These are phyloP conservation scores for Sugiyamaella chiloensis DNA, from an alignment of 805 yeast genomes.

Conservation along the genomic window DNA sequence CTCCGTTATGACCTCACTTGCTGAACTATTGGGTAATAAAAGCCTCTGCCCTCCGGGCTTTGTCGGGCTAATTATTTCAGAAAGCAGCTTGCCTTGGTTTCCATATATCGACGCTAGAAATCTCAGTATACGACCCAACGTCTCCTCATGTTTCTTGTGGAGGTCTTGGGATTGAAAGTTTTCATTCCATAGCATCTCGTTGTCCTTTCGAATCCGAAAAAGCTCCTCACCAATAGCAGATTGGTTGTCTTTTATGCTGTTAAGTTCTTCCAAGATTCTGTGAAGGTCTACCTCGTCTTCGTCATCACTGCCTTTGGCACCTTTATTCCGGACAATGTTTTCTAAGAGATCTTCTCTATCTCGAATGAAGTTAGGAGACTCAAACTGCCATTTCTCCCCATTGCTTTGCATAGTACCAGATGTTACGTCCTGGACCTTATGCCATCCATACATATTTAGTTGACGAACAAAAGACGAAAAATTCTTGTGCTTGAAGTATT, in stretches of 20 bases:
- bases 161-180: constrained; percentile 78
- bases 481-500: constrained; percentile 91
- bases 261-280: constrained; percentile 65
- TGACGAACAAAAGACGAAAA: constrained; percentile 96
- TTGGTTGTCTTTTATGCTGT: constrained; percentile 73
- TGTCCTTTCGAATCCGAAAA: constrained; percentile 77
- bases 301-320: constrained; percentile 43
- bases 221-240: constrained; percentile 79
- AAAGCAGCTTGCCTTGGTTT: constrained; percentile 49
- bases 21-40: constrained; percentile 12
- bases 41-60: constrained; percentile 13
- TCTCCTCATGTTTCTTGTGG: constrained; percentile 79
- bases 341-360: constrained; percentile 84
- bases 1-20: not conserved
- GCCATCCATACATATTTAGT: constrained; percentile 98
- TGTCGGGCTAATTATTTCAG: constrained; percentile 25
- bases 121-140: constrained; percentile 80
- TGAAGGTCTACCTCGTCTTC: constrained; percentile 40
- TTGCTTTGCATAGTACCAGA: constrained; percentile 50
- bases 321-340: constrained; percentile 73
- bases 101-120: constrained; percentile 84
- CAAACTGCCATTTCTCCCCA: constrained; percentile 89
- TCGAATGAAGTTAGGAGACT: constrained; percentile 70
- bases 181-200: constrained; percentile 89
- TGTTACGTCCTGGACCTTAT: constrained; percentile 89